phyloP scores from a whole-genome alignment of 148 eudicot species.

The Spergularia bocconei region DNA sequence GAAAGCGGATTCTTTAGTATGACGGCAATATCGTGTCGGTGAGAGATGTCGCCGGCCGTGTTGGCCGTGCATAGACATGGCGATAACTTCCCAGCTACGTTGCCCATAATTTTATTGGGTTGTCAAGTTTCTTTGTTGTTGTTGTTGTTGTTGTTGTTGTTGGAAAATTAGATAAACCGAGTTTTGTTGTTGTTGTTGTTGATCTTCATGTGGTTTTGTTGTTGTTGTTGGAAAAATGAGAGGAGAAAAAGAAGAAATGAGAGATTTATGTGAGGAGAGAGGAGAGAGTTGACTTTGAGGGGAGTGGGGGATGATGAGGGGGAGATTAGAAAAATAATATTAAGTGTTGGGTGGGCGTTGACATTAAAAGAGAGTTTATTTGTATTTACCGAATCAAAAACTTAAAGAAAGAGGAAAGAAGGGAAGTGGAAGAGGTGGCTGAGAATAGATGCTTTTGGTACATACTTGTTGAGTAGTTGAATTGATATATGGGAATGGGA shows the following conservation, averaged over 20 bases:
- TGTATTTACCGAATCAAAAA: constrained; percentile 12
- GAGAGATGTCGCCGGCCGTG: constrained; percentile 47
- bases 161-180: not conserved
- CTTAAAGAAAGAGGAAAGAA: not conserved
- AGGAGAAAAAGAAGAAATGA: not conserved
- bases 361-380: constrained; percentile 25
- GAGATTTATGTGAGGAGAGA: not conserved
- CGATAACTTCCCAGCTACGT: constrained; percentile 61
- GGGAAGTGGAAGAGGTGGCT: constrained; percentile 20
- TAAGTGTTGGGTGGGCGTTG: constrained; percentile 32
- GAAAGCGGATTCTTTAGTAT: constrained; percentile 30
- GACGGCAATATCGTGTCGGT: constrained; percentile 46
- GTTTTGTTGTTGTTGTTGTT: too few relatives aligned
- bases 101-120: constrained; percentile 47
- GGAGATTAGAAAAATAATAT: not conserved
- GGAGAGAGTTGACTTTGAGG: constrained; percentile 27
- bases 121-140: not conserved
- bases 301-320: constrained; percentile 19
- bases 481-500: too few relatives aligned
- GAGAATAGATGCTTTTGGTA: not conserved
- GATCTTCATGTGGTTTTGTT: constrained; percentile 10
- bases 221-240: not conserved
- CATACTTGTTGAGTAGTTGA: not conserved
- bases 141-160: not conserved
- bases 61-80: constrained; percentile 57